These are phyloP conservation scores for Ballota nigra DNA, from an alignment of 257 asterid species.

Conservation along the genomic window DNA sequence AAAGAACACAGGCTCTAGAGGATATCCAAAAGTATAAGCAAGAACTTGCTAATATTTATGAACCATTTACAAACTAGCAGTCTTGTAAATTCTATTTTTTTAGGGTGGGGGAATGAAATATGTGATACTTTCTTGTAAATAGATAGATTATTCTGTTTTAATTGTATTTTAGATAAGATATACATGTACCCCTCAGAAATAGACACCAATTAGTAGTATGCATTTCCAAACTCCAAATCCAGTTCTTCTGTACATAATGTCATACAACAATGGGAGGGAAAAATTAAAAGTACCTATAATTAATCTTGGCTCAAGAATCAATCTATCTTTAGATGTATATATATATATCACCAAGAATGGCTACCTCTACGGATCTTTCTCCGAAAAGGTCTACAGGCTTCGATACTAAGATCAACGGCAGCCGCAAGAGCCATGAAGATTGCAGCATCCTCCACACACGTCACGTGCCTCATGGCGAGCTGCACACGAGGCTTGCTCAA, in stretches of 20 bases:
- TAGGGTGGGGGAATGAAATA: neutral
- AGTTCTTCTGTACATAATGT: conserved; percentile 34
- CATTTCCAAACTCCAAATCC: conserved; percentile 17
- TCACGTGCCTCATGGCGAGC: conserved; percentile 81
- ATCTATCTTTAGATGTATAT: neutral
- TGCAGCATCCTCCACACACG: conserved; percentile 95
- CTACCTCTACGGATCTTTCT: conserved; percentile 55
- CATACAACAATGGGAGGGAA: conserved; percentile 24
- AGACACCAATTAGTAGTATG: conserved; percentile 9
- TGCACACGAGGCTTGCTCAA: conserved; percentile 82
- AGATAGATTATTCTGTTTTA: neutral
- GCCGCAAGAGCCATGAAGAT: conserved; percentile 96
- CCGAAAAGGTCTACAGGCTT: conserved; percentile 81
- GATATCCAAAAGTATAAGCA: conserved; percentile 44
- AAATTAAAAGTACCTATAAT: neutral
- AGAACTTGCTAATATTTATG: conserved; percentile 43
- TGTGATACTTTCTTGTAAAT: neutral
- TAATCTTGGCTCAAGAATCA: conserved; percentile 11
- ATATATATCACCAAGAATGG: conserved; percentile 68
- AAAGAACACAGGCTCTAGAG: conserved; percentile 27
- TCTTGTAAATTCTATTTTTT: neutral
- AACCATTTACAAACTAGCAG: conserved; percentile 19
- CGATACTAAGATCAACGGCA: conserved; percentile 92
- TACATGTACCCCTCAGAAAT: neutral
- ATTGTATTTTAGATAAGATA: neutral